phyloP scores from a whole-genome alignment of 129 eudicot genomes.

The Chrysanthemum makinoi region DNA sequence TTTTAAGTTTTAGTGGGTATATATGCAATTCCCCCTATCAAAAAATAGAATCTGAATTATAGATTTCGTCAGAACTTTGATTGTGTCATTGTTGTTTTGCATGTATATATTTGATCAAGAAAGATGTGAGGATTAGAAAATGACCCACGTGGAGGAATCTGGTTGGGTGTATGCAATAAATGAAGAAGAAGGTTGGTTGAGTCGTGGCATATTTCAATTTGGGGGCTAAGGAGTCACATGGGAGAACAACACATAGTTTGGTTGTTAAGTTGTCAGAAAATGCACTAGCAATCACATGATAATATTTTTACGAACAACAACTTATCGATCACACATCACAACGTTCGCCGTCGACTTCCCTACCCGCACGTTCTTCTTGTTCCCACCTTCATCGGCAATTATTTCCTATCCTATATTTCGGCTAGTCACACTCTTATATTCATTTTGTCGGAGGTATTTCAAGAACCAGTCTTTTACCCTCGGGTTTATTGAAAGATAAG shows the following conservation, averaged over 20 bases:
- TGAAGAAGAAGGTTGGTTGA: slow-evolving; percentile 17
- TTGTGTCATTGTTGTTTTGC: background rate
- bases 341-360: slow-evolving; percentile 25
- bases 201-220: slow-evolving; percentile 33
- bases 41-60: background rate
- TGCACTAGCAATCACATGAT: slow-evolving; percentile 32
- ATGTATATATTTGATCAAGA: background rate
- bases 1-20: too few species aligned
- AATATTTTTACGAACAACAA: background rate
- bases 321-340: background rate
- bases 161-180: background rate
- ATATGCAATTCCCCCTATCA: too few species aligned
- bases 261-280: slow-evolving; percentile 27
- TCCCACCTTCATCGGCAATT: slow-evolving; percentile 18
- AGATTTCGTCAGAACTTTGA: background rate
- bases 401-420: too few species aligned
- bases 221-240: slow-evolving; percentile 31
- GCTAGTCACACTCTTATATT: too few species aligned
- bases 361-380: slow-evolving; percentile 24
- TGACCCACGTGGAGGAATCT: slow-evolving; percentile 4
- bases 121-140: slow-evolving; percentile 2
- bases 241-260: slow-evolving; percentile 27
- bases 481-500: too few species aligned
- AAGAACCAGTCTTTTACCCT: too few species aligned
- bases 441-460: too few species aligned